Evolutionary conservation across 2,329 filamentous ascomycete genomes (phyloP).

Genomic region (Colletotrichum spaethianum): DNA sequence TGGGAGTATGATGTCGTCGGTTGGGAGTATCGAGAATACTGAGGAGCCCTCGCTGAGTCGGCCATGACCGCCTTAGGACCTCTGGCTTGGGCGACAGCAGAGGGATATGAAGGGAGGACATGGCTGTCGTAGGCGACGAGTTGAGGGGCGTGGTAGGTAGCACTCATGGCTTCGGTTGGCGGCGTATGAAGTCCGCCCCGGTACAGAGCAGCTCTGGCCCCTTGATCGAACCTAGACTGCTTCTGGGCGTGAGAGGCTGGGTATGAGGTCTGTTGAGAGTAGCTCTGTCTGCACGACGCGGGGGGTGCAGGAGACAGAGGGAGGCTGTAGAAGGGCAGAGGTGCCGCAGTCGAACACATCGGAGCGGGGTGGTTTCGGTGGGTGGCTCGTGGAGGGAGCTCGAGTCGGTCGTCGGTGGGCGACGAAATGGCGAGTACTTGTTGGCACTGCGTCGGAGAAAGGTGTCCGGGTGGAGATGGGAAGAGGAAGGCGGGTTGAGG

Average conservation of each 20-base stretch:
- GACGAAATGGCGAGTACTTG: not conserved
- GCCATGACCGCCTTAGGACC: slow-evolving; percentile 50
- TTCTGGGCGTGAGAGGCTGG: slow-evolving; percentile 19
- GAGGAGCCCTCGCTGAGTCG: slow-evolving; percentile 51
- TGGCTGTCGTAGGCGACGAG: slow-evolving; percentile 64
- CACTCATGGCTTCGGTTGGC: slow-evolving; percentile 67
- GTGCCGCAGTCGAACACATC: slow-evolving; percentile 46
- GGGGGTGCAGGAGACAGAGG: slow-evolving; percentile 40
- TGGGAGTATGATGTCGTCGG: slow-evolving; percentile 41
- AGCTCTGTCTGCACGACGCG: slow-evolving; percentile 34
- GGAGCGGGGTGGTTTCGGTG: slow-evolving; percentile 32
- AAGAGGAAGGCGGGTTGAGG: not conserved
- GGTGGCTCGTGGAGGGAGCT: slow-evolving; percentile 19
- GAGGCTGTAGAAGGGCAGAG: slow-evolving; percentile 40
- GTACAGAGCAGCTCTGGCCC: slow-evolving; percentile 45
- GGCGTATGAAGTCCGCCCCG: slow-evolving; percentile 64
- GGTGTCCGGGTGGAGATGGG: not conserved
- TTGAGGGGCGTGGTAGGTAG: slow-evolving; percentile 63
- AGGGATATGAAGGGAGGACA: slow-evolving; percentile 58
- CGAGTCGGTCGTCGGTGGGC: not conserved
- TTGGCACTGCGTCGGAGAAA: not conserved
- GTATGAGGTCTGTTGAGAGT: slow-evolving; percentile 14
- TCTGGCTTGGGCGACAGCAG: slow-evolving; percentile 51
- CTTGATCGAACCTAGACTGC: slow-evolving; percentile 22
- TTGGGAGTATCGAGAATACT: slow-evolving; percentile 51